These are phyloP conservation scores for Ustilago nuda DNA, from an alignment of 1,284 basidiomycete genomes.

Conservation along the genomic window DNA sequence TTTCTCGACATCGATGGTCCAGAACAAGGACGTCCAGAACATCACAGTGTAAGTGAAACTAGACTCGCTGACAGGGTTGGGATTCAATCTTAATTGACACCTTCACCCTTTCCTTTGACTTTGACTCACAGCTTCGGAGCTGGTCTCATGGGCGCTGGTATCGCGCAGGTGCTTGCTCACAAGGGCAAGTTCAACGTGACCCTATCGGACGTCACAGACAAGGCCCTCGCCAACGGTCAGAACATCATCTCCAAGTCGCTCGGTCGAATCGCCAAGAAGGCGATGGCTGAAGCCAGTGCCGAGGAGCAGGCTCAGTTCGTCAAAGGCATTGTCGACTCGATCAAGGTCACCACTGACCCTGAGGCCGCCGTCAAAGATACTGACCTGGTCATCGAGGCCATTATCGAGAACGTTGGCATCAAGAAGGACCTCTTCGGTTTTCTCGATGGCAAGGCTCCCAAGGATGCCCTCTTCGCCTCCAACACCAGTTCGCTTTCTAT, in stretches of 20 bases:
- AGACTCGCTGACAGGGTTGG: not conserved
- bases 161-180: constrained; percentile 67
- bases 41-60: constrained; percentile 64
- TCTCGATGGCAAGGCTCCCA: constrained; percentile 72
- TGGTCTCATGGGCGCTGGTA: constrained; percentile 68
- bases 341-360: constrained; percentile 73
- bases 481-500: constrained; percentile 74
- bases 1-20: constrained; percentile 56
- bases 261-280: constrained; percentile 72
- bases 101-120: not conserved
- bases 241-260: constrained; percentile 74
- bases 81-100: not conserved
- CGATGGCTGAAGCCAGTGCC: constrained; percentile 71
- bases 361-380: constrained; percentile 71
- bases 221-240: constrained; percentile 72
- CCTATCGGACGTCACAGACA: constrained; percentile 68
- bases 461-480: constrained; percentile 73
- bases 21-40: constrained; percentile 67
- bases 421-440: constrained; percentile 74
- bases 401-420: constrained; percentile 74
- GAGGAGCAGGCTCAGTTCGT: constrained; percentile 69
- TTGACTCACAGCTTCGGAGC: constrained; percentile 59
- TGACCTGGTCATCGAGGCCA: constrained; percentile 75
- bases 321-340: constrained; percentile 71
- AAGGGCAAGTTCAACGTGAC: constrained; percentile 70